These are phyloP conservation scores for Lavandula angustifolia DNA, from an alignment of 257 asterid species.

Conservation along the genomic window DNA sequence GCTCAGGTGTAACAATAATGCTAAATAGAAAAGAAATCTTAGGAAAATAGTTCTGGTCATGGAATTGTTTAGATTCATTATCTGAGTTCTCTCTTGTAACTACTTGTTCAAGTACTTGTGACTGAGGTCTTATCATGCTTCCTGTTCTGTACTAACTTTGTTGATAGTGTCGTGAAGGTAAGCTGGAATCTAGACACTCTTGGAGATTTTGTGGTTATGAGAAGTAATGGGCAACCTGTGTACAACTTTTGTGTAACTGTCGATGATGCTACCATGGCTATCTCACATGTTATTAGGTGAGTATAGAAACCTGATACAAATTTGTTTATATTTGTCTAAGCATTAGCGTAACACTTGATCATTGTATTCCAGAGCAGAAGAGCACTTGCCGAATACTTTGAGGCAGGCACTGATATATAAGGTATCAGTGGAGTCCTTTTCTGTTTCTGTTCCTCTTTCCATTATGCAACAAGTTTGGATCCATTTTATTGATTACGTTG, in stretches of 20 bases:
- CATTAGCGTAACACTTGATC: slow-evolving; percentile 24
- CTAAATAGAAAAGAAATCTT: slow-evolving; percentile 1
- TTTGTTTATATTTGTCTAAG: slow-evolving; percentile 19
- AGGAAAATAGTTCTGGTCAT: slow-evolving; percentile 5
- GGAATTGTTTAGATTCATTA: slow-evolving; percentile 22
- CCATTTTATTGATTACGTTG: slow-evolving; percentile 19
- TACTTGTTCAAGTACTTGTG: slow-evolving; percentile 14
- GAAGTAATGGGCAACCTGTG: slow-evolving; percentile 99
- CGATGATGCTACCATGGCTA: slow-evolving; percentile 98
- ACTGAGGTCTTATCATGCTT: slow-evolving; percentile 18
- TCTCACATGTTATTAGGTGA: slow-evolving; percentile 95
- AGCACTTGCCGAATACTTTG: slow-evolving; percentile 94
- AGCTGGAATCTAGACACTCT: slow-evolving; percentile 89
- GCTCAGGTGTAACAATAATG: not conserved
- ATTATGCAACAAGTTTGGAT: slow-evolving; percentile 26
- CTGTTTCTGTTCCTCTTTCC: slow-evolving; percentile 17
- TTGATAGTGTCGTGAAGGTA: slow-evolving; percentile 72
- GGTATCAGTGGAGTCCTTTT: slow-evolving; percentile 43
- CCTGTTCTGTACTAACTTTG: slow-evolving; percentile 41
- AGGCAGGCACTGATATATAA: slow-evolving; percentile 91
- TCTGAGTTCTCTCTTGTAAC: not conserved
- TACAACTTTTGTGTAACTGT: slow-evolving; percentile 96
- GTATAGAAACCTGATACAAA: slow-evolving; percentile 6
- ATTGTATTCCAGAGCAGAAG: slow-evolving; percentile 82
- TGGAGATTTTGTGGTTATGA: slow-evolving; percentile 98